Base-by-base conservation (phyloP, 148 eudicot genomes). In the Drosera capensis region DNA sequence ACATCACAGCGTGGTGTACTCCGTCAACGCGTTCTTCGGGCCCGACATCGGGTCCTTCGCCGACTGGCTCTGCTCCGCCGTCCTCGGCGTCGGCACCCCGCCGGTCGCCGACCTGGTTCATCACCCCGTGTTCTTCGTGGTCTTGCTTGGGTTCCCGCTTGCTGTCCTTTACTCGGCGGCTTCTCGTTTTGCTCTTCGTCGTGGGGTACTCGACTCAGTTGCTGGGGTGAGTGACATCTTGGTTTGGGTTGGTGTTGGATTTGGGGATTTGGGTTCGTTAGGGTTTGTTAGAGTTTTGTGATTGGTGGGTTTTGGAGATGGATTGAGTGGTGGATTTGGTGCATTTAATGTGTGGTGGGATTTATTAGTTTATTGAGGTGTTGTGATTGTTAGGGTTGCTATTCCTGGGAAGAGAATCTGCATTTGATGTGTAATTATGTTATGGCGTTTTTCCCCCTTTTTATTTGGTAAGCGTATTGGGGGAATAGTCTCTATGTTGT, bases 1-100 rank as follows among this genome's bases (percentile, higher is more conserved):
- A 0, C 93, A 81, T 62, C 96, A 87, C 73, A 71, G 82, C 58
- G n/a, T 87, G 9, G 55, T 62, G 36, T 87, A 82, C 70, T 67
- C 96, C 14, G 2, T 82, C 63, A 87, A 87, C 82, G 86, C 96
- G 57, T 87, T 87, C 64, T 79, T 87, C 65, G 96, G 96, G 22
- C 96, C 96, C 7, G 96, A 87, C 40, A 71, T 87, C 46, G 96
- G 96, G 52, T 87, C 96, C 2, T 87, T 87, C 68, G 37, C 73
- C 13, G 72, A 79, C 56, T 87, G 96, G 96, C 70, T 87, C 0
- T 65, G 78, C 7, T 60, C 72, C n/a, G 68, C 72, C 16, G n/a
- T n/a, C n/a, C 20, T 79, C n/a, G 79, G 85, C 7, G 49, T 70
- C 14, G 94, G 82, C 4, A 76, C 78, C 0, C n/a, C n/a, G n/a